Conservation (phyloP, 1,284 basidiomycete species). For the Thecaphora thlaspeos region DNA sequence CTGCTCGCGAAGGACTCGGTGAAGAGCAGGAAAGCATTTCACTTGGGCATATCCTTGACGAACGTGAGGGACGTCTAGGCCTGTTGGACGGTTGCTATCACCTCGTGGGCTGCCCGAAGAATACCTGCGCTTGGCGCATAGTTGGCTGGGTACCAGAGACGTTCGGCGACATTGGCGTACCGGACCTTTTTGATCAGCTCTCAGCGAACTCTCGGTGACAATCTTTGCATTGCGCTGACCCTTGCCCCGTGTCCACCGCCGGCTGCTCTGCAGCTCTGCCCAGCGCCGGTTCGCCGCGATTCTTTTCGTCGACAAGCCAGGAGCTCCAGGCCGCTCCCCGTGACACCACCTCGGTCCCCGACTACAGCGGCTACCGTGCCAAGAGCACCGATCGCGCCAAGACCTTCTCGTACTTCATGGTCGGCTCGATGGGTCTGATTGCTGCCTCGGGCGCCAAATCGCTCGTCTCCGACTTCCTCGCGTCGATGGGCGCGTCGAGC, state of each 20-base stretch:
- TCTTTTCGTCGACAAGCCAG: constrained; percentile 49
- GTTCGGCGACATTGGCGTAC: too few relatives aligned
- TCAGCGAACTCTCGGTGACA: too few relatives aligned
- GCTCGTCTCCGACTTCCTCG: constrained; percentile 87
- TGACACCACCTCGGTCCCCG: constrained; percentile 70
- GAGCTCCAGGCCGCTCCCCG: constrained; percentile 37
- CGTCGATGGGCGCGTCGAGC: constrained; percentile 93
- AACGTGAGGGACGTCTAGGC: too few relatives aligned
- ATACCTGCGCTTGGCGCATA: too few relatives aligned
- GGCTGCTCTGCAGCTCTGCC: constrained; percentile 21
- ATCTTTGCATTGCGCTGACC: not conserved
- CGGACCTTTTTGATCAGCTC: too few relatives aligned
- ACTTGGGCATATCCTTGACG: too few relatives aligned
- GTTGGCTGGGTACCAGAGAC: too few relatives aligned
- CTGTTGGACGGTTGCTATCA: too few relatives aligned
- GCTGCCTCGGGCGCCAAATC: constrained; percentile 92
- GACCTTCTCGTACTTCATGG: constrained; percentile 92
- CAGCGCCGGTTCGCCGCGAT: constrained; percentile 36
- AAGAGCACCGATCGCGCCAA: constrained; percentile 71
- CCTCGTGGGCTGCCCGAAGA: too few relatives aligned
- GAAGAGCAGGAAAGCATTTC: too few relatives aligned
- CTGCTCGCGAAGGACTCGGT: too few relatives aligned
- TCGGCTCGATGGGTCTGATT: constrained; percentile 90
- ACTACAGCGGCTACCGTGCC: constrained; percentile 81
- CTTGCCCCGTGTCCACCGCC: not conserved